Evolutionary conservation across 148 eudicot species (phyloP).

Genomic region (Cornus suecica): DNA sequence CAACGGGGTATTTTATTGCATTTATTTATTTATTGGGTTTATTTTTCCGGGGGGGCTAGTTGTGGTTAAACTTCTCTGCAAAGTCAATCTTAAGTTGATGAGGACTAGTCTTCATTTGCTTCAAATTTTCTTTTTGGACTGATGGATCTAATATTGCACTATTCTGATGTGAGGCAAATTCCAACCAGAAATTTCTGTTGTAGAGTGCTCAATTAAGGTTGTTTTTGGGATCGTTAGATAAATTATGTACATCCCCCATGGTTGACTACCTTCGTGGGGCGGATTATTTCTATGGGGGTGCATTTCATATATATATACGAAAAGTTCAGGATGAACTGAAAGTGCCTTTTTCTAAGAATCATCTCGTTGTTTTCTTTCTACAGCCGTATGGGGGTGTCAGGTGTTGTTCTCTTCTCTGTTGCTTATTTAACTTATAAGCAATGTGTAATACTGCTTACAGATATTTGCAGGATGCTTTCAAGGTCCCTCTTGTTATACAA

Average conservation of each 20-base stretch:
- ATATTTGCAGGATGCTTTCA: constrained; percentile 96
- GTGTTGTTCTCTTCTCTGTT: not conserved
- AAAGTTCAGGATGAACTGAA: not conserved
- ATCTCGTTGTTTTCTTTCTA: not conserved
- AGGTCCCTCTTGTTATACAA: constrained; percentile 95
- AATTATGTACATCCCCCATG: not conserved
- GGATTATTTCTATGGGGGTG: not conserved
- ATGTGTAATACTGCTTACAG: constrained; percentile 38
- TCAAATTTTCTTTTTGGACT: not conserved
- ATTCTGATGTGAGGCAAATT: not conserved
- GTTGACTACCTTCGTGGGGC: not conserved
- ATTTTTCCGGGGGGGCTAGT: no score
- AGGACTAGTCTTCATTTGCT: not conserved
- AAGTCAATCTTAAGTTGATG: not conserved
- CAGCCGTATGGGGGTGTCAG: not conserved
- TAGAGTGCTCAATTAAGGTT: not conserved
- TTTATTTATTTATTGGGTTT: no score
- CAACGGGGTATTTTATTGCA: not conserved
- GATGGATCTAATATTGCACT: not conserved
- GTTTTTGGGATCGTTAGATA: not conserved
- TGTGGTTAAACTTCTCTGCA: not conserved
- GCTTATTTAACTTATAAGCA: not conserved
- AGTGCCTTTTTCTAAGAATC: not conserved
- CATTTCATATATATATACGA: no score
- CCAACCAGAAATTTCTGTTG: not conserved